These are phyloP conservation scores for Isabelozyma pseudorhagii DNA, from an alignment of 805 yeast species.

Conservation along the genomic window DNA sequence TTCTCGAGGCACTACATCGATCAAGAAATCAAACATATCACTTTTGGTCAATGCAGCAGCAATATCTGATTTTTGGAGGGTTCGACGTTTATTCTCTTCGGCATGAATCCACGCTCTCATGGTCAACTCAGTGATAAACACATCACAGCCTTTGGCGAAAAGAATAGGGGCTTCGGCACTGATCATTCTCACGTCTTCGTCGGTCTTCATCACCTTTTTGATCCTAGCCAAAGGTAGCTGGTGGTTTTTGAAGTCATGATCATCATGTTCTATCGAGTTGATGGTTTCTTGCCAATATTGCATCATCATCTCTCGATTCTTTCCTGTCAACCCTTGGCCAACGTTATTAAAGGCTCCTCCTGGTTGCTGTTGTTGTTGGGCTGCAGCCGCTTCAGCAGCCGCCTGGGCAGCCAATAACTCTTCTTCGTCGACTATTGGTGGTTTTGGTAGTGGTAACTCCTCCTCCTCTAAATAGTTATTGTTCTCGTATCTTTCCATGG, in stretches of 20 bases:
- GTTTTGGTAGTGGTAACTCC: conserved; percentile 15
- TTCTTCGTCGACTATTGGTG: conserved; percentile 36
- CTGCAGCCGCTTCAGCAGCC: conserved; percentile 47
- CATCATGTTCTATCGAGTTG: conserved; percentile 81
- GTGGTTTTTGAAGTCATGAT: conserved; percentile 90
- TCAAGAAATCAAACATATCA: conserved; percentile 96
- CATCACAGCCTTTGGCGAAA: conserved; percentile 97
- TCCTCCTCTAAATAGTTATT: conserved; percentile 25
- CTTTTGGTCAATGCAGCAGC: conserved; percentile 92
- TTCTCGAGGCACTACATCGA: conserved; percentile 93
- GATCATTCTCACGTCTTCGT: conserved; percentile 95
- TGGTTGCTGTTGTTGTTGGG: conserved; percentile 42
- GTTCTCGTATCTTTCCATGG: conserved; percentile 25
- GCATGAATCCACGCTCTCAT: conserved; percentile 99
- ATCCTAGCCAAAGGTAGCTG: conserved; percentile 94
- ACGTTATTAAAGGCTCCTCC: conserved; percentile 82
- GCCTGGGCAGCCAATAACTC: conserved; percentile 44
- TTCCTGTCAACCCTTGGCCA: conserved; percentile 85
- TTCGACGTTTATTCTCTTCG: conserved; percentile 91
- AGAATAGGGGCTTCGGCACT: conserved; percentile 97
- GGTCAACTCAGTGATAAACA: conserved; percentile 93
- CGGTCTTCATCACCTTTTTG: conserved; percentile 97
- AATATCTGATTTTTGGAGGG: conserved; percentile 90
- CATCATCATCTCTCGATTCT: conserved; percentile 84
- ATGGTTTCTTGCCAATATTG: conserved; percentile 97